These are phyloP conservation scores for Nymphaea colorata DNA, from an alignment of 164 flowering plant species.

Conservation along the genomic window DNA sequence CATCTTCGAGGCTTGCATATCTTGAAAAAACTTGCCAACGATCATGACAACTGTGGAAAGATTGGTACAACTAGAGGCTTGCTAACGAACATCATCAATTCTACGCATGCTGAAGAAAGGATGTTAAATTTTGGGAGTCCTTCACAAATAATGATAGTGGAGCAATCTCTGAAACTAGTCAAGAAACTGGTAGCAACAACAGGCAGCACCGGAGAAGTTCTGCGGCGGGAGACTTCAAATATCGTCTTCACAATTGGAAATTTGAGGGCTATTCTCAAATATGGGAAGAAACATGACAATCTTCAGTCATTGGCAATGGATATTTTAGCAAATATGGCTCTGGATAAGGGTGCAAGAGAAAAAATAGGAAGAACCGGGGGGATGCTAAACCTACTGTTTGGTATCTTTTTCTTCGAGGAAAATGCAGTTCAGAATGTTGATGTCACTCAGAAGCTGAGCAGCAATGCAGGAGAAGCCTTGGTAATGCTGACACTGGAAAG, in stretches of 20 bases:
- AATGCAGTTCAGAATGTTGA: constrained; percentile 8
- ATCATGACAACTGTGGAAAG: constrained; percentile 90
- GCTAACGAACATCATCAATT: constrained; percentile 70
- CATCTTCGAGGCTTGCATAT: constrained; percentile 75
- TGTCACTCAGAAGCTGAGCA: too few species aligned
- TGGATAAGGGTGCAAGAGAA: constrained; percentile 75
- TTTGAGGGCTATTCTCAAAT: constrained; percentile 57
- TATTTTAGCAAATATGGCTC: constrained; percentile 58
- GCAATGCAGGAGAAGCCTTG: constrained; percentile 68
- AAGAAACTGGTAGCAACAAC: constrained; percentile 75
- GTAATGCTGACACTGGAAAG: constrained; percentile 80
- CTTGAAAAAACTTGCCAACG: constrained; percentile 76
- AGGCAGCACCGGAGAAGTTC: constrained; percentile 63
- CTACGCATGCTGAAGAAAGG: constrained; percentile 46
- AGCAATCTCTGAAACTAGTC: constrained; percentile 62
- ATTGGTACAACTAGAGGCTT: constrained; percentile 84
- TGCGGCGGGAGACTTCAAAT: constrained; percentile 68
- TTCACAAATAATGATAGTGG: constrained; percentile 47
- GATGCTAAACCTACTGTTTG: constrained; percentile 44
- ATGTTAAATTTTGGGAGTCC: too few species aligned
- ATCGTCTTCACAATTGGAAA: constrained; percentile 80
- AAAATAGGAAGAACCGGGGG: constrained; percentile 90
- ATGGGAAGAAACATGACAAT: constrained; percentile 49
- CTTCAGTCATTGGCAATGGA: constrained; percentile 66
- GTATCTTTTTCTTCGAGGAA: constrained; percentile 40